Percentiles rank a stretch among this genome's conserved stretches.
Conservation (phyloP, 805 yeast species). For the Komagataella phaffii region DNA sequence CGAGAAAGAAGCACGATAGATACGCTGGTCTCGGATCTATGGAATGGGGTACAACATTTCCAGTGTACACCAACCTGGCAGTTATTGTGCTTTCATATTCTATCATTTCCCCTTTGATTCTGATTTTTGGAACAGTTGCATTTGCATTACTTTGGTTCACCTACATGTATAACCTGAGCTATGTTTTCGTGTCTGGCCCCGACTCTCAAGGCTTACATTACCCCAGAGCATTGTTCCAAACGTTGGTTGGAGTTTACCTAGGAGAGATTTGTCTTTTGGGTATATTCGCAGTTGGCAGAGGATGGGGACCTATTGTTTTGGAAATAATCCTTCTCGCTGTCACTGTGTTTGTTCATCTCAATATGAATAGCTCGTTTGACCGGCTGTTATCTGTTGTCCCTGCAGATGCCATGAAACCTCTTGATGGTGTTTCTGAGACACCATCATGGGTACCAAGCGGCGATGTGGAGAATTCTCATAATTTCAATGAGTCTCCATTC, state of each 20-base stretch:
- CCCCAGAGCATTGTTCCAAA: conserved; percentile 81
- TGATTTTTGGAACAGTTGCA: conserved; percentile 59
- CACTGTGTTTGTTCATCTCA: conserved; percentile 59
- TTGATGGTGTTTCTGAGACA: conserved; percentile 58
- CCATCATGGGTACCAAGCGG: conserved; percentile 27
- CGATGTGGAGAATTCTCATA: background rate
- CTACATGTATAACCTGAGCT: conserved; percentile 63
- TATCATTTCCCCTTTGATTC: conserved; percentile 70
- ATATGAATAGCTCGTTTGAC: conserved; percentile 54
- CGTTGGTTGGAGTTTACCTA: conserved; percentile 75
- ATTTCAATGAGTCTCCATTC: conserved; percentile 8
- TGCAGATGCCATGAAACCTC: conserved; percentile 60
- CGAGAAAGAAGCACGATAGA: conserved; percentile 54
- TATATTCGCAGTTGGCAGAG: conserved; percentile 76
- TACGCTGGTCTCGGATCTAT: conserved; percentile 37
- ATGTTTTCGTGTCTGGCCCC: conserved; percentile 50
- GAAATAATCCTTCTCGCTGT: conserved; percentile 51
- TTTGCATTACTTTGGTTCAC: conserved; percentile 67
- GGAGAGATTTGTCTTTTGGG: conserved; percentile 84
- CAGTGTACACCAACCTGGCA: conserved; percentile 60
- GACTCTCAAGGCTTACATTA: conserved; percentile 76
- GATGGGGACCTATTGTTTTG: conserved; percentile 88
- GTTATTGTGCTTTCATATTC: conserved; percentile 57
- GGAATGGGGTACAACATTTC: conserved; percentile 68
- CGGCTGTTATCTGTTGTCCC: conserved; percentile 47